Percentiles rank a stretch among this genome's conserved stretches.
phyloP scores from a whole-genome alignment of 2,329 filamentous ascomycete species.

The Zalaria obscura region DNA sequence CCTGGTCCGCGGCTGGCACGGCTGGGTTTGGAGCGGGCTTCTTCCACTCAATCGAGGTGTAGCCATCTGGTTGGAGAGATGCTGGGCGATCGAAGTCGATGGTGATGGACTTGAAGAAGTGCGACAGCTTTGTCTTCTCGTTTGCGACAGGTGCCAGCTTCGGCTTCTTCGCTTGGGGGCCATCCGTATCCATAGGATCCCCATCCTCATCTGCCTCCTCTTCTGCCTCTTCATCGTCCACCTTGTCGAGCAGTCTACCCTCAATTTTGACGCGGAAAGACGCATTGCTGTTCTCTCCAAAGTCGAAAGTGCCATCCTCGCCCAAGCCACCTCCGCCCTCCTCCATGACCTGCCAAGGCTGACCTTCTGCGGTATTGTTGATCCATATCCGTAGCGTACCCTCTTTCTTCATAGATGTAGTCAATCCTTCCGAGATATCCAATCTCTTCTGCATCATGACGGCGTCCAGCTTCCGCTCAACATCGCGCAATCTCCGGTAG shows the following conservation, averaged over 20 bases:
- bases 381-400: constrained; percentile 88
- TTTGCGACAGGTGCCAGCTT: constrained; percentile 19
- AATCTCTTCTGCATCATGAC: constrained; percentile 88
- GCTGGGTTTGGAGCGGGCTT: constrained; percentile 48
- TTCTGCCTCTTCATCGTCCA: constrained; percentile 35
- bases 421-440: constrained; percentile 63
- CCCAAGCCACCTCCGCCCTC: constrained; percentile 35
- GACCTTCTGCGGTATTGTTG: constrained; percentile 85
- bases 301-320: constrained; percentile 61
- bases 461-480: constrained; percentile 80
- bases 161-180: constrained; percentile 15
- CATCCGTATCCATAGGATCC: constrained; percentile 49
- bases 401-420: constrained; percentile 23
- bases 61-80: constrained; percentile 52
- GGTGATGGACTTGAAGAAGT: constrained; percentile 70
- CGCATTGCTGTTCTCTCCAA: constrained; percentile 61
- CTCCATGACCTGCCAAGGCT: constrained; percentile 69
- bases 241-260: constrained; percentile 57
- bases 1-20: constrained; percentile 24
- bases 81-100: constrained; percentile 43
- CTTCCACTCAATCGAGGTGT: constrained; percentile 67
- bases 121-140: constrained; percentile 42
- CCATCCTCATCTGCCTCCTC: constrained; percentile 28
- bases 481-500: constrained; percentile 71
- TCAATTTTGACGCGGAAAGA: constrained; percentile 88